Conservation (phyloP, 345 rosid genomes). For the Adansonia digitata region DNA sequence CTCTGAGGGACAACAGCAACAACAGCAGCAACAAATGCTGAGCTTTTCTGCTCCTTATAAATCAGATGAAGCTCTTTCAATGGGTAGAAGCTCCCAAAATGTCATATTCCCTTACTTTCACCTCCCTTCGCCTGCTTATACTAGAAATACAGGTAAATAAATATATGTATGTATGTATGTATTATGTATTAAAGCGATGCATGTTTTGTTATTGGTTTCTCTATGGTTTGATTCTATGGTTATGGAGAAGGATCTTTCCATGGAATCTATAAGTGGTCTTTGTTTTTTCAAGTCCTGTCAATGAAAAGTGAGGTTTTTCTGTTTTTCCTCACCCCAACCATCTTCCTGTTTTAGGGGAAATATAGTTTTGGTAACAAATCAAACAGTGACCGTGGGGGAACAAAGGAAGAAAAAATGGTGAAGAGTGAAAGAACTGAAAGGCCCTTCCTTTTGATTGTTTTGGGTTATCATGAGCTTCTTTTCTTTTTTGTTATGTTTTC, state of each 20-base stretch:
- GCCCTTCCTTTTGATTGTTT: background rate
- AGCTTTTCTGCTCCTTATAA: conserved; percentile 53
- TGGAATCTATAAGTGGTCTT: conserved; percentile 9
- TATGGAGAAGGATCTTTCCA: conserved; percentile 31
- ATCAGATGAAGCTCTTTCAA: conserved; percentile 33
- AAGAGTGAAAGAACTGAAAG: background rate
- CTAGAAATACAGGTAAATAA: conserved; percentile 37
- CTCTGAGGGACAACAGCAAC: conserved; percentile 33
- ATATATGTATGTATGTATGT: too few species aligned
- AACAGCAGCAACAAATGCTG: conserved; percentile 48
- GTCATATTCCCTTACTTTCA: conserved; percentile 37
- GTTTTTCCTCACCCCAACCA: background rate
- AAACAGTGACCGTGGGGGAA: conserved; percentile 3
- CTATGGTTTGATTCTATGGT: conserved; percentile 9
- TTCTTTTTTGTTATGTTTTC: too few species aligned
- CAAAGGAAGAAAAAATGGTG: background rate
- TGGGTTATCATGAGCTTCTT: too few species aligned
- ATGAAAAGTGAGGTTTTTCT: conserved; percentile 7
- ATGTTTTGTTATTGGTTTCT: conserved; percentile 10
- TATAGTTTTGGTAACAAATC: conserved; percentile 9
- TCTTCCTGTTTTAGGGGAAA: conserved; percentile 21
- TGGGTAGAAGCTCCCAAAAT: conserved; percentile 20
- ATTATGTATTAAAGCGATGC: background rate
- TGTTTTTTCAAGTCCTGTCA: conserved; percentile 36
- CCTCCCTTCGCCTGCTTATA: conserved; percentile 31